Evolutionary conservation across 768 basidiomycete species (phyloP).

Genomic region (Hericium coralloides): DNA sequence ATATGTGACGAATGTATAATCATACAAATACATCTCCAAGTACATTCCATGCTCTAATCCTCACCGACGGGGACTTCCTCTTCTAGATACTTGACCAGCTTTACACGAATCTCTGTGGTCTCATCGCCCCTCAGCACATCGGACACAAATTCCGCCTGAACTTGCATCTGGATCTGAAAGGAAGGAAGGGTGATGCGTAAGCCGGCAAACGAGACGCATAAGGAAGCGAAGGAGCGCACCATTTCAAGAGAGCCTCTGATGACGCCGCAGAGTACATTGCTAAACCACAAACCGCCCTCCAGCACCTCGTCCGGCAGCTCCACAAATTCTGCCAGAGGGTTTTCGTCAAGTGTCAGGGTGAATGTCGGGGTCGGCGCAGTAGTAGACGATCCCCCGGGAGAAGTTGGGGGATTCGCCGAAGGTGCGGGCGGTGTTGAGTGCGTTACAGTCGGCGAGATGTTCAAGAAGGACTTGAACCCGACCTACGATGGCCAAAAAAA

Average conservation of each 20-base stretch:
- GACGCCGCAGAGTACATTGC: constrained; percentile 93
- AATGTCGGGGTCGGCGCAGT: constrained; percentile 51
- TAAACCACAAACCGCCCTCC: constrained; percentile 93
- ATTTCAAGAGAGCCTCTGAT: constrained; percentile 91
- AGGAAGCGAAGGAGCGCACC: constrained; percentile 41
- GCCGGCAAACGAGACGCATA: neutral
- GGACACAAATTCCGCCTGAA: constrained; percentile 80
- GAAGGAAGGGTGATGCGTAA: too few species aligned
- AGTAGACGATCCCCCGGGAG: constrained; percentile 21
- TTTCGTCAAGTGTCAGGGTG: constrained; percentile 85
- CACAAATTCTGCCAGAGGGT: constrained; percentile 94
- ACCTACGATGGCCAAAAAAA: constrained; percentile 42
- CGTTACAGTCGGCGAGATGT: constrained; percentile 76
- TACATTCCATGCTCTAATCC: constrained; percentile 40
- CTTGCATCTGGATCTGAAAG: constrained; percentile 88
- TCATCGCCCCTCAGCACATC: constrained; percentile 93
- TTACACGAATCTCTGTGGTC: constrained; percentile 87
- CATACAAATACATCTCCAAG: neutral
- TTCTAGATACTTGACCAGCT: constrained; percentile 83
- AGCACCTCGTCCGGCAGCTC: constrained; percentile 91
- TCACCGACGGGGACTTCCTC: constrained; percentile 94
- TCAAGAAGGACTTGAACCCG: constrained; percentile 96
- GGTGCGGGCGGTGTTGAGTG: constrained; percentile 52
- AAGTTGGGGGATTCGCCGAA: constrained; percentile 27
- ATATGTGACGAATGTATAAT: too few species aligned